These are phyloP conservation scores for Dendrobium huoshanense DNA, from an alignment of 106 monocot genomes.

Conservation along the genomic window DNA sequence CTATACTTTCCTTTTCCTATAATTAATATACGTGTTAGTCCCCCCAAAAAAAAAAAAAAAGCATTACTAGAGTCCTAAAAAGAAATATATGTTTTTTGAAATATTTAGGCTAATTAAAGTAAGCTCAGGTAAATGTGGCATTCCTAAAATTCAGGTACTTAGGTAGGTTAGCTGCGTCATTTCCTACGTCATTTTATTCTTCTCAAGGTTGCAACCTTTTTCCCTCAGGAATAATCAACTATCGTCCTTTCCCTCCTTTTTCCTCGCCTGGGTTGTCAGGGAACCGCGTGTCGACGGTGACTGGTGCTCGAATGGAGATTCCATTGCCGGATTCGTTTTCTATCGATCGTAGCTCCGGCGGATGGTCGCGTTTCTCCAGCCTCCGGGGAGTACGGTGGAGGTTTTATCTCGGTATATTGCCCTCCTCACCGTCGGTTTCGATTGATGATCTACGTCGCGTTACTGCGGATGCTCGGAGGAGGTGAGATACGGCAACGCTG, in stretches of 20 bases:
- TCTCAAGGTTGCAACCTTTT: no score
- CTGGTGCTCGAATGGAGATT: neutral
- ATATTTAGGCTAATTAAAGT: no score
- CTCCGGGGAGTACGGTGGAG: slow-evolving; percentile 81
- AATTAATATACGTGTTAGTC: no score
- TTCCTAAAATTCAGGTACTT: no score
- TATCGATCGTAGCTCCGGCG: neutral
- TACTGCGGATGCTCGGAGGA: slow-evolving; percentile 75
- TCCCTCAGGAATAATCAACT: neutral
- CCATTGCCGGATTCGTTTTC: slow-evolving; percentile 8
- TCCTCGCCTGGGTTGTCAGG: no score
- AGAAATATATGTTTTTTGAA: no score
- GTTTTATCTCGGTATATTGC: slow-evolving; percentile 66
- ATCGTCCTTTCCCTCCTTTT: neutral
- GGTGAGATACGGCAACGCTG: slow-evolving; percentile 23
- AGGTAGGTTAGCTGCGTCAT: no score
- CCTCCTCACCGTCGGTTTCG: slow-evolving; percentile 40
- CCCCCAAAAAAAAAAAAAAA: no score
- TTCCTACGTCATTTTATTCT: no score
- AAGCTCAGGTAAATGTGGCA: no score
- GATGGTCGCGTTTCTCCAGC: slow-evolving; percentile 32
- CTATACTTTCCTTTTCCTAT: no score
- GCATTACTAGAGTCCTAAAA: no score
- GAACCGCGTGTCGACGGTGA: neutral
- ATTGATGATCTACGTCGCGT: slow-evolving; percentile 70